Evolutionary conservation across 129 eudicot genomes (phyloP), one percentile per base, ranked within the genome.

Genomic region (Flaveria sonorensis): DNA sequence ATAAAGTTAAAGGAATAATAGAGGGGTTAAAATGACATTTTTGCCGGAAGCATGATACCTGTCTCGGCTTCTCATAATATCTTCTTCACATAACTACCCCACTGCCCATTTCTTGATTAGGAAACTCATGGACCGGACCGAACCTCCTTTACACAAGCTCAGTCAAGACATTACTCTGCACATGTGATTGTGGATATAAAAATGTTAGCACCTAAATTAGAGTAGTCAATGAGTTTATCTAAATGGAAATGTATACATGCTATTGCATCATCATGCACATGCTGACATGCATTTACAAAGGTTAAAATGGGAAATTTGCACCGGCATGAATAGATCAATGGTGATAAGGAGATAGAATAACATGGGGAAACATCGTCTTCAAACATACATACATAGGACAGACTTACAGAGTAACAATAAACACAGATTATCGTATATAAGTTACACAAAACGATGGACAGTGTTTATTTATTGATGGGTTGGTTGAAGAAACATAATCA

Each of bases 1-100:
- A 82, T 79, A 84, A 84, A 87, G 88, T 72, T 60, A 76, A 15
- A 28, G 69, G 14, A 21, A 78, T 87, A 79, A 77, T 80, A 73
- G 83, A 65, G 74, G 62, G 63, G 78, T 56, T 81, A 67, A 53
- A 26, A 74, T 57, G 75, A 68, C 88, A 78, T 87, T 67, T 67
- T 78, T 68, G 62, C 71, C 78, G 21, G 71, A 30, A 77, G 66
- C 86, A 87, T 62, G 88, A 81, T 81, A 67, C 80, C 45, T 84
- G 88, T 87, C 80, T 75, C 19, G 52, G 52, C 83, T 71, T 72
- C 70, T 71, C 78, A 62, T 72, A 36, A 10, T 12, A 36, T 12
- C 68, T 6, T 28, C 19, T 28, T 60, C 66, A 23, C 66, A 60
- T 60, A 53, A 53, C 79, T 72, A n/a, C 86, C 82, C 48, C 63